Conservation (phyloP, 768 basidiomycete species). For the Flagelloscypha sp. region DNA sequence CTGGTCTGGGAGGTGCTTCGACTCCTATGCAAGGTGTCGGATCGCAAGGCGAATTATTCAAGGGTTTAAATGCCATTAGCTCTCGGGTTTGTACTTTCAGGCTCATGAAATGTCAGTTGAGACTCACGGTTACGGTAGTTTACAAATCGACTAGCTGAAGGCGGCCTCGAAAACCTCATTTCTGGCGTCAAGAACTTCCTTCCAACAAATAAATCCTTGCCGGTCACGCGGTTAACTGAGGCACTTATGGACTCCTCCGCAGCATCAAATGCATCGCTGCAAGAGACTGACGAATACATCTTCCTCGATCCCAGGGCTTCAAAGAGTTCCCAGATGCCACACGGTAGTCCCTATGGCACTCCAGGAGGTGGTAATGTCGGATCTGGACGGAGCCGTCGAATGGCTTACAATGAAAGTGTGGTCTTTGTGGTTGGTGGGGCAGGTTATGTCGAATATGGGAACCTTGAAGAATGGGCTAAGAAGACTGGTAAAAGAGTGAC, state of each 20-base stretch:
- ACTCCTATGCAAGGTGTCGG: constrained; percentile 61
- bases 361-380: no score
- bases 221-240: constrained; percentile 87
- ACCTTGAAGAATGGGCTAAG: constrained; percentile 87
- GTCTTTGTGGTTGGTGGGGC: constrained; percentile 97
- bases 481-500: constrained; percentile 79
- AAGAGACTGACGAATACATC: constrained; percentile 94
- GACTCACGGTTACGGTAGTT: constrained; percentile 41
- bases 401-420: constrained; percentile 82
- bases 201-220: constrained; percentile 87
- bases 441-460: constrained; percentile 95
- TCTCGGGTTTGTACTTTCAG: constrained; percentile 54
- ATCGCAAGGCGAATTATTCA: constrained; percentile 80
- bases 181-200: constrained; percentile 98
- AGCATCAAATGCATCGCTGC: constrained; percentile 88
- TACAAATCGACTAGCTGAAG: constrained; percentile 87
- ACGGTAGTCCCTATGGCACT: no score
- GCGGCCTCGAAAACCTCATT: constrained; percentile 93
- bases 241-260: constrained; percentile 96
- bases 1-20: constrained; percentile 43
- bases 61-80: constrained; percentile 87
- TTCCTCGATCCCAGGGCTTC: constrained; percentile 88
- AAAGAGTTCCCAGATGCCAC: constrained; percentile 44
- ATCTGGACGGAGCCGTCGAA: constrained; percentile 39
- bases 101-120: not conserved